phyloP scores from a whole-genome alignment of 495 filamentous ascomycete species.

The Penicillium crystallinum region DNA sequence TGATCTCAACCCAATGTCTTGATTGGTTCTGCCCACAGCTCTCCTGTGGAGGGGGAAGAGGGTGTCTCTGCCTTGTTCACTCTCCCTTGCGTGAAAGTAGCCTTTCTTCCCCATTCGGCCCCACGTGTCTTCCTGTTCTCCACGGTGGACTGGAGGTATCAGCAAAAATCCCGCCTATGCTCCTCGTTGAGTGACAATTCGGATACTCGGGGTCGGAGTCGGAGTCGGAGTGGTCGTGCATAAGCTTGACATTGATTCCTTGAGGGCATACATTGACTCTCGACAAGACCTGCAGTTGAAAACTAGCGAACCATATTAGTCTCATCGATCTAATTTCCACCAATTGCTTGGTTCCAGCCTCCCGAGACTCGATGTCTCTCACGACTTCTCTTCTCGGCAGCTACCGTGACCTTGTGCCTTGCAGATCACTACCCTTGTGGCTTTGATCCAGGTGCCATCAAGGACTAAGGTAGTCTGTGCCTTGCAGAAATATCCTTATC shows the following conservation, averaged over 20 bases:
- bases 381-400: background rate
- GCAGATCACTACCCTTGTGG: conserved; percentile 24
- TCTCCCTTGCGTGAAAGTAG: conserved; percentile 20
- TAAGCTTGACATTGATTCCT: conserved; percentile 11
- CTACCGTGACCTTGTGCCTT: conserved; percentile 17
- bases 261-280: conserved; percentile 5
- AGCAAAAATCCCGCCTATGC: conserved; percentile 4
- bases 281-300: background rate
- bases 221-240: conserved; percentile 14
- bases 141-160: conserved; percentile 7
- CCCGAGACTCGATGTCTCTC: conserved; percentile 14
- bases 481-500: conserved; percentile 20
- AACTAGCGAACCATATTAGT: background rate
- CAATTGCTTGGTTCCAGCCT: background rate
- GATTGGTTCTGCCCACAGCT: background rate
- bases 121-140: conserved; percentile 17
- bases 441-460: conserved; percentile 15
- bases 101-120: conserved; percentile 5
- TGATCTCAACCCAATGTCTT: background rate
- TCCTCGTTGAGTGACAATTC: conserved; percentile 3
- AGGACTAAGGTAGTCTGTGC: conserved; percentile 17
- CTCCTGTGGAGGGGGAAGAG: conserved; percentile 8
- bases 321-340: background rate
- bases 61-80: conserved; percentile 1
- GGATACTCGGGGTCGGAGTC: conserved; percentile 10